phyloP scores from a whole-genome alignment of 2,329 filamentous ascomycete genomes.

The Rasamsonia emersonii region DNA sequence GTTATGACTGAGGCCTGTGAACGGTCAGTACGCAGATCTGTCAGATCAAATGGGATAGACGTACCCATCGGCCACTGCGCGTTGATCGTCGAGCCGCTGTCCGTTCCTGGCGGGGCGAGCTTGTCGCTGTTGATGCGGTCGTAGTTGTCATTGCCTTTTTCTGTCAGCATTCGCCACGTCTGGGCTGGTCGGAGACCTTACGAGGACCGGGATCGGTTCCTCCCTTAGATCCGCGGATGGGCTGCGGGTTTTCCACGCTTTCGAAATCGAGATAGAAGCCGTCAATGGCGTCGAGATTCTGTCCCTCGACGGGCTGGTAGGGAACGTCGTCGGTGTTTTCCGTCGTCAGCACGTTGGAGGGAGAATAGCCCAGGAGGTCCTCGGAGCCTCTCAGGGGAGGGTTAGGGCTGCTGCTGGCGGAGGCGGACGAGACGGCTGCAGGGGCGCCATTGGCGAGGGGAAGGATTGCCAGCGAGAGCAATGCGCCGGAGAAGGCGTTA shows the following conservation, averaged over 20 bases:
- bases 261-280: conserved; percentile 49
- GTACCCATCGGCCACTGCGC: conserved; percentile 47
- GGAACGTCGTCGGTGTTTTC: conserved; percentile 28
- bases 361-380: conserved; percentile 31
- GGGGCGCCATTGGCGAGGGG: conserved; percentile 15
- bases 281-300: conserved; percentile 42
- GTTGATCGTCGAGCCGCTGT: conserved; percentile 33
- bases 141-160: conserved; percentile 37
- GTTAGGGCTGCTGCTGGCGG: too few relatives aligned
- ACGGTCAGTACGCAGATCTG: conserved; percentile 6
- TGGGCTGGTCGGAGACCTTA: conserved; percentile 15
- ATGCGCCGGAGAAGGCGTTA: too few relatives aligned
- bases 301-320: conserved; percentile 41
- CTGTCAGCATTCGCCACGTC: conserved; percentile 6
- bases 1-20: conserved; percentile 37
- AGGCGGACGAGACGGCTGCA: conserved; percentile 10
- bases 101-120: conserved; percentile 47
- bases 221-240: conserved; percentile 45
- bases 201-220: conserved; percentile 46
- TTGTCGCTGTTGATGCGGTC: conserved; percentile 49
- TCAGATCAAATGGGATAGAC: neutral
- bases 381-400: conserved; percentile 21
- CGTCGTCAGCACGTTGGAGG: conserved; percentile 25
- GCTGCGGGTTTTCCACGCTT: conserved; percentile 44
- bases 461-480: neutral